A percentile compares a stretch with the other conserved stretches of the same genome.
Conservation (phyloP, 768 basidiomycete species). For the Candolleomyces aberdarensis region DNA sequence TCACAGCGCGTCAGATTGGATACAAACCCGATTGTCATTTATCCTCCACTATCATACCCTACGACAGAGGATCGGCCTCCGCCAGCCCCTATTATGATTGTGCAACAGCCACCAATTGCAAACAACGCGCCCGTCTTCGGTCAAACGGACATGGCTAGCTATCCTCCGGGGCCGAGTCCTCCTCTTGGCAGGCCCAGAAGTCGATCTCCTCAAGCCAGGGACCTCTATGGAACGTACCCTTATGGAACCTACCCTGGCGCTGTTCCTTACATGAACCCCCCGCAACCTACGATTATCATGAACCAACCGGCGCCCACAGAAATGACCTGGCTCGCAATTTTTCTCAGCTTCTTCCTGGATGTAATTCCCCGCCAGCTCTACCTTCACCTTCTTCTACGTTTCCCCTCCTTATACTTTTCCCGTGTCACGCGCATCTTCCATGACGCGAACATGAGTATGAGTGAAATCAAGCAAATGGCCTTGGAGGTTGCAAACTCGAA, state of each 20-base stretch:
- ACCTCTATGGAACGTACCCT: not conserved
- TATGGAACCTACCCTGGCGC: not conserved
- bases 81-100: too few relatives aligned
- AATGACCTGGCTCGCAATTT: not conserved
- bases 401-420: conserved; percentile 64
- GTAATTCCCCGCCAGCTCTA: conserved; percentile 26
- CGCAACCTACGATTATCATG: too few relatives aligned
- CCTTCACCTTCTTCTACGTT: conserved; percentile 43
- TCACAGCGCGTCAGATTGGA: too few relatives aligned
- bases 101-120: too few relatives aligned
- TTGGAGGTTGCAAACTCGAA: conserved; percentile 21
- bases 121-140: too few relatives aligned
- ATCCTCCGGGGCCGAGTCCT: not conserved
- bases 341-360: conserved; percentile 3
- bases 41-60: too few relatives aligned
- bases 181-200: not conserved
- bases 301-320: not conserved
- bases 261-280: not conserved
- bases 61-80: too few relatives aligned
- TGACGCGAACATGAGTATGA: conserved; percentile 57
- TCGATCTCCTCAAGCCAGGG: not conserved
- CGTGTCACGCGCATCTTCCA: conserved; percentile 63
- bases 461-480: conserved; percentile 49
- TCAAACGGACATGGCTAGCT: too few relatives aligned
- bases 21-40: too few relatives aligned